Evolutionary conservation across 768 basidiomycete genomes (phyloP).

Genomic region (Rhodotorula diobovata): DNA sequence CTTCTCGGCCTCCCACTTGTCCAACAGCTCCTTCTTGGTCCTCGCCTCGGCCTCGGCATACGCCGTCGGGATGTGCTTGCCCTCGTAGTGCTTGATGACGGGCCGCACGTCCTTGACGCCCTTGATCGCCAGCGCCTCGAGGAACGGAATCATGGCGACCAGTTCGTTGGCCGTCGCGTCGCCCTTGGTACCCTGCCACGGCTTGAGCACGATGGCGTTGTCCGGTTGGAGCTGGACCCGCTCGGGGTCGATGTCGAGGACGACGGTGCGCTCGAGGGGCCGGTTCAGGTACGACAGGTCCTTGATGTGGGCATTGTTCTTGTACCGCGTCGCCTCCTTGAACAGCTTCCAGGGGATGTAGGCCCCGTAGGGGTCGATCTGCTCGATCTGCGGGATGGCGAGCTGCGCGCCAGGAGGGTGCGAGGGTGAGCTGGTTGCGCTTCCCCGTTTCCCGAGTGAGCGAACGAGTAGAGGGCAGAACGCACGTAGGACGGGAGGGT

Average conservation of each 20-base stretch:
- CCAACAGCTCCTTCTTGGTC: conserved; percentile 68
- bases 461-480: conserved; percentile 24
- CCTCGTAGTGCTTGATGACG: conserved; percentile 74
- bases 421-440: neutral
- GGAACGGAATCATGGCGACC: conserved; percentile 90
- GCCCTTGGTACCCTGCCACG: conserved; percentile 76
- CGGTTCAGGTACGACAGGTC: conserved; percentile 93
- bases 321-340: conserved; percentile 80
- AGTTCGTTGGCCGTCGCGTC: conserved; percentile 59
- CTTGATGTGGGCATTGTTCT: conserved; percentile 82
- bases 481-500: conserved; percentile 80
- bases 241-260: conserved; percentile 77
- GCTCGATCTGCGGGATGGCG: conserved; percentile 78
- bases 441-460: neutral
- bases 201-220: conserved; percentile 74
- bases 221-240: conserved; percentile 76
- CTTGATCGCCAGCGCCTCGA: conserved; percentile 94
- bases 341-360: conserved; percentile 85
- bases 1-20: conserved; percentile 67
- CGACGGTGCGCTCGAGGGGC: conserved; percentile 79
- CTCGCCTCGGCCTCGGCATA: conserved; percentile 84
- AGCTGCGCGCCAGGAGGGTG: conserved; percentile 56
- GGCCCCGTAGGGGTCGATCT: conserved; percentile 88
- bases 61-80: conserved; percentile 81
- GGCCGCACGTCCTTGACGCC: conserved; percentile 72